Evolutionary conservation across 306 rosid species (phyloP).

Genomic region (Parietaria judaica): DNA sequence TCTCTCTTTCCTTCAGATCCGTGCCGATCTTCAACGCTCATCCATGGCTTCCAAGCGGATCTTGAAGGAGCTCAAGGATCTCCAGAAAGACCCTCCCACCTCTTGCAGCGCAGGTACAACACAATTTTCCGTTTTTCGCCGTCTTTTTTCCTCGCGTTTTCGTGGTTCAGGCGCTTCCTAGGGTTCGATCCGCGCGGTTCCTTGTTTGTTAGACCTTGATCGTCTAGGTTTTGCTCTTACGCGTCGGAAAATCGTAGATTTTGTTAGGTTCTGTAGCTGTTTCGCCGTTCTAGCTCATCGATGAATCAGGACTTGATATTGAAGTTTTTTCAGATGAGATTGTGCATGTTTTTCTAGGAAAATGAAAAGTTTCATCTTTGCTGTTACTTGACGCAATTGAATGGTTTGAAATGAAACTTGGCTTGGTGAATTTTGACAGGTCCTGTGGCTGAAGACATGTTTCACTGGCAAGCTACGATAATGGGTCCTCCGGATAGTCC

Average conservation of each 20-base stretch:
- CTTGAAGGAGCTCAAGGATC: constrained; percentile 83
- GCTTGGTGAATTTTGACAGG: constrained; percentile 29
- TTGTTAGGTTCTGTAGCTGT: too few relatives aligned
- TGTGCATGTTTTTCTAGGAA: too few relatives aligned
- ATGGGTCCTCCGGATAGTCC: constrained; percentile 91
- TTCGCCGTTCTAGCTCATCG: too few relatives aligned
- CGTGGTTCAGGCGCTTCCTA: constrained; percentile 3
- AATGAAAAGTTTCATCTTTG: too few relatives aligned
- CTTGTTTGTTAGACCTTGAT: background rate
- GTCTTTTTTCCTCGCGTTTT: constrained; percentile 6
- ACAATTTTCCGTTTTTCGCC: constrained; percentile 1
- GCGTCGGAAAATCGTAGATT: too few relatives aligned
- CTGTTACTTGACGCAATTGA: constrained; percentile 8
- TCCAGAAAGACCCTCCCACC: constrained; percentile 84
- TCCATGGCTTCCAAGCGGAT: constrained; percentile 83
- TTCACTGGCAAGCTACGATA: constrained; percentile 88
- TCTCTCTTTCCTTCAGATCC: constrained; percentile 32
- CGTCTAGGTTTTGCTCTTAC: too few relatives aligned
- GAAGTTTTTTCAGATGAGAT: too few relatives aligned
- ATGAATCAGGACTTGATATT: too few relatives aligned
- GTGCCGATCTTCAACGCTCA: constrained; percentile 25
- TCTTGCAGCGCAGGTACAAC: constrained; percentile 74
- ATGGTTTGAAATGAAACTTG: constrained; percentile 2
- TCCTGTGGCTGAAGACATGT: constrained; percentile 84
- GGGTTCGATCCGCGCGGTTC: constrained; percentile 28